Base-by-base conservation (phyloP, 2,329 filamentous ascomycete species). In the Ceratocystis ficicola region DNA sequence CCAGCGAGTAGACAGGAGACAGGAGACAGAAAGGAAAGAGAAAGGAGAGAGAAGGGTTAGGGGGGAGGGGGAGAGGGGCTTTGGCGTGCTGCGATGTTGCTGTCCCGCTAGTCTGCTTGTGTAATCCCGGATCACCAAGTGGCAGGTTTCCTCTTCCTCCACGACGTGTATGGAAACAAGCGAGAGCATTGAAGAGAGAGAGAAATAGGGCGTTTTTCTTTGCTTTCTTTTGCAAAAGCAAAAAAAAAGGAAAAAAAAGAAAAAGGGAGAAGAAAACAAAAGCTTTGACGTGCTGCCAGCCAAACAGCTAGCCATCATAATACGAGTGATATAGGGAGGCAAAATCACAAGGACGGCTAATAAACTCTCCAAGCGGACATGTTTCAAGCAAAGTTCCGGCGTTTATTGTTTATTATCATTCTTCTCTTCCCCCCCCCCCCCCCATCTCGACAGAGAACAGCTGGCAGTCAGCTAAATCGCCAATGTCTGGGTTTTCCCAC, bases 91-190 rank as follows among this genome's bases (percentile, higher is more conserved):
- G 20, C 7, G 8, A 50, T 50, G n/a, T 8, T 50, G 46, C 20
- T 32, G 52, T 57, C 5, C 22, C 28, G 50, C 22, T 59, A 32
- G 28, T 28, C 17, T n/a, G 52, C 7, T 30, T 30, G 28, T 17
- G 7, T 17, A 5, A 2, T 59, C 28, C 52, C 52, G 28, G 52
- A 32, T 30, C 52, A 59, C 52, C 28, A 59, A 25, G 17, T 59
- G 52, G 52, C 28, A 59, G 52, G 52, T 59, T 59, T 59, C 52
- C 52, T 59, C 52, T 32, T 59, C 25, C 28, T 59, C 32, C 32
- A 3, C 32, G 32, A 36, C 32, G 32, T 36, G 32, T 36, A 36
- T 8, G 4, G 30, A 36, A 36, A 36, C 32, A 36, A 36, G 32
- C 32, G 32, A 8, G 8, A 10, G 32, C 32, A 36, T 12, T 36